Evolutionary conservation across 176 grass and related monocot species (phyloP).

Genomic region (Oryza glumipatula): DNA sequence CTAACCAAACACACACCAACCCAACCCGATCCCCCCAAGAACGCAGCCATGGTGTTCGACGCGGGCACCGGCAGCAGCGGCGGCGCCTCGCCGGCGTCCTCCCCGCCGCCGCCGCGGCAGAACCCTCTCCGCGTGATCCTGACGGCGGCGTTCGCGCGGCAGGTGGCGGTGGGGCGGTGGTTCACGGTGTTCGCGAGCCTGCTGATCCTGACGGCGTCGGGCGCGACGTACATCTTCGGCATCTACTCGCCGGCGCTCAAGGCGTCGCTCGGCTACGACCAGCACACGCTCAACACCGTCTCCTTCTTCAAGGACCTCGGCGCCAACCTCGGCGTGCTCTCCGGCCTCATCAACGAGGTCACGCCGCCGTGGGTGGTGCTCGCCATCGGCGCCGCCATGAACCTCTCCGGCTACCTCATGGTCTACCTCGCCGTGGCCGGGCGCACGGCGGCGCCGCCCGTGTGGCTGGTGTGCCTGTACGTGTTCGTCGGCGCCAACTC

Average conservation of each 20-base stretch:
- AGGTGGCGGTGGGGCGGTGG: conserved; percentile 71
- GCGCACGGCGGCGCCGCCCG: conserved; percentile 5
- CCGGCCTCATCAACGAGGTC: conserved; percentile 76
- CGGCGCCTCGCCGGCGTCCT: not conserved
- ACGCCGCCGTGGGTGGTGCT: conserved; percentile 78
- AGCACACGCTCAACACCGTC: conserved; percentile 79
- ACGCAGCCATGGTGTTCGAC: conserved; percentile 61
- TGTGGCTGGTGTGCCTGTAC: conserved; percentile 68
- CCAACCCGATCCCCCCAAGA: not conserved
- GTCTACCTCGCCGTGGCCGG: conserved; percentile 71
- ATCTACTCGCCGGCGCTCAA: conserved; percentile 69
- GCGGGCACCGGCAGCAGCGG: not conserved
- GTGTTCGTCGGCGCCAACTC: conserved; percentile 64
- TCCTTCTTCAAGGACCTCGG: conserved; percentile 91
- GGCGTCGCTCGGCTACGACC: conserved; percentile 71
- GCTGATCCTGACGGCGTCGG: conserved; percentile 71
- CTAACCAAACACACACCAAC: not conserved
- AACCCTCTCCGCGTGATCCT: conserved; percentile 37
- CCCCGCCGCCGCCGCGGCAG: not conserved
- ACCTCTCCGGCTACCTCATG: conserved; percentile 76
- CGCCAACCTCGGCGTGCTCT: conserved; percentile 69
- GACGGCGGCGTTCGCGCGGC: conserved; percentile 49
- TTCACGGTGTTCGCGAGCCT: conserved; percentile 90
- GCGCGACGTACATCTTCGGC: conserved; percentile 86
- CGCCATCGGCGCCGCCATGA: conserved; percentile 66